Base-by-base conservation (phyloP, 495 filamentous ascomycete species). In the Penicillium waksmanii region DNA sequence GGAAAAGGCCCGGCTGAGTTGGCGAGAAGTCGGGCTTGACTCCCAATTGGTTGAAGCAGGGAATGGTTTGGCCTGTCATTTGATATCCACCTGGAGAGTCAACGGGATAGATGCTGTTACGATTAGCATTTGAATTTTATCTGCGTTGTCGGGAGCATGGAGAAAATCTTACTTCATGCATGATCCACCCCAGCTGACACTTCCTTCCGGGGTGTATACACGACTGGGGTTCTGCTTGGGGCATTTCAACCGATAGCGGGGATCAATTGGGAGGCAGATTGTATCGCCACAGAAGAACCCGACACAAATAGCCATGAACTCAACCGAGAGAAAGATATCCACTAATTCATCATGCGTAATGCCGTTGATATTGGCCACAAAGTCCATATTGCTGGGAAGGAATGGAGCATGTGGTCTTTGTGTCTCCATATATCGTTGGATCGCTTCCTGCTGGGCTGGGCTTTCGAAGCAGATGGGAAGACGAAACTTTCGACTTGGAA, bases 171-270 rank as follows among this genome's bases (percentile, higher is more conserved):
- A 31, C 27, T 31, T 31, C 27, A 31, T 31, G 27, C 27, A 31
- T 9, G 69, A 75, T 7, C 85, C 85, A 15, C 84, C 85, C 75
- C 82, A 82, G 2, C 70, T 71, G 0, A 85, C 77, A 4, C 77
- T 80, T 1, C 85, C 84, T 13, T 77, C 81, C 0, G 83, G 83
- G 0, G 85, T 88, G 55, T 79, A 84, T 2, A 82, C 76, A 3
- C 85, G 75, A 5, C 76, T 82, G 3, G 85, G 85, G 56, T 88
- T 88, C 66, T 78, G 78, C 66, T 88, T 88, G 7, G 81, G 82
- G 36, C 75, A 75, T n/a, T 70, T 76, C 56, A 87, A 77, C 10
- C 81, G 68, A 19, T 82, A 71, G 0, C 79, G 72, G 0, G 85
- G 85, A 65, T 87, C 82, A 12, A 84, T 71, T 0, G 85, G 85